Evolutionary conservation across 2,329 filamentous ascomycete species (phyloP).

Genomic region (Stagonosporopsis rhizophila): DNA sequence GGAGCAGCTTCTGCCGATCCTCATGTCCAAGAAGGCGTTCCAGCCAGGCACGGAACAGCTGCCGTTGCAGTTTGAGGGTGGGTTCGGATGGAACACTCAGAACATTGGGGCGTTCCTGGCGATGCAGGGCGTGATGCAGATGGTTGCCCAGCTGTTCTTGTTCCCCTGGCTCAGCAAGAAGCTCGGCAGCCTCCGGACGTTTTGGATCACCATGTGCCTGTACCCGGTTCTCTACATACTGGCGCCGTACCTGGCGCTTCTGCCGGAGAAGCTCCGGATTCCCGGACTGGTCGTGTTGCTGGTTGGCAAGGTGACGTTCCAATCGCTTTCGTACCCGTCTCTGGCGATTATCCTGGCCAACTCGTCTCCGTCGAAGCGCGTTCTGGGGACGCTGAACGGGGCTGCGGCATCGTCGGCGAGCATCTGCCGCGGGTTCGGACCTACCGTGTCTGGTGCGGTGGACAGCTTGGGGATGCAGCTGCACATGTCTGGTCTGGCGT

Average conservation of each 20-base stretch:
- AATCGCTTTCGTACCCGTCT: constrained; percentile 89
- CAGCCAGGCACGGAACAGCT: constrained; percentile 60
- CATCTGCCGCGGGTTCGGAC: constrained; percentile 85
- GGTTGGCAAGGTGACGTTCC: constrained; percentile 91
- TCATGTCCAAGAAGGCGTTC: constrained; percentile 75
- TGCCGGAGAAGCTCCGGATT: constrained; percentile 75
- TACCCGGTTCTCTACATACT: constrained; percentile 90
- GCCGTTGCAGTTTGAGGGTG: constrained; percentile 88
- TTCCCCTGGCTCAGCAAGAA: constrained; percentile 79
- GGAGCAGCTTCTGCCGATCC: constrained; percentile 90
- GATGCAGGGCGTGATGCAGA: constrained; percentile 86
- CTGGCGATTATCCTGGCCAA: constrained; percentile 90
- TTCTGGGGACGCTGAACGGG: constrained; percentile 91
- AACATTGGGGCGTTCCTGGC: constrained; percentile 88
- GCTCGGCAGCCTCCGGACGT: constrained; percentile 80
- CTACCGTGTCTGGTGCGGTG: constrained; percentile 83
- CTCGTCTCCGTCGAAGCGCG: constrained; percentile 80
- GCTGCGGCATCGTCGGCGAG: constrained; percentile 91
- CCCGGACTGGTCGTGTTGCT: constrained; percentile 78
- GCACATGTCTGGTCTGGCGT: constrained; percentile 86
- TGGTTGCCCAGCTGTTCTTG: constrained; percentile 82
- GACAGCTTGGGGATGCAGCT: constrained; percentile 80
- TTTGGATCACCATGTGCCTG: constrained; percentile 78
- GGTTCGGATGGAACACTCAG: constrained; percentile 83
- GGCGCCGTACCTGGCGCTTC: constrained; percentile 86